Base-by-base conservation (phyloP, 179 eudicot species). In the Beta macrorhiza region DNA sequence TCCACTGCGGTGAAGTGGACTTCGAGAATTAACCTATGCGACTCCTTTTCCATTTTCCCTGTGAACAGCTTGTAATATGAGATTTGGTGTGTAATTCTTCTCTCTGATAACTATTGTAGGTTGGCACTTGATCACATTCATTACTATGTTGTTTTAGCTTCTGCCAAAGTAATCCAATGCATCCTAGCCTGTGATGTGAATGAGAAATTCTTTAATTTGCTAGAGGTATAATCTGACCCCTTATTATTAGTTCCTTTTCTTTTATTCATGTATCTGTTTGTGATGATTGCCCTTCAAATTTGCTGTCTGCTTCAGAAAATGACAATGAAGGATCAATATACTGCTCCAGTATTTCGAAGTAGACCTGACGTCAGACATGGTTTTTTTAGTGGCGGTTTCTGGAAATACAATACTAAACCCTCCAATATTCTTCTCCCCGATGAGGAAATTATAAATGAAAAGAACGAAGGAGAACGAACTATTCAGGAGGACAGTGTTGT, bases 121-220 rank as follows among this genome's bases (percentile, higher is more conserved):
- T 85, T 96, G 88, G 86, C 89, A 51, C 91, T 96, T 29, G 99
- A 96, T 85, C 98, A 96, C 83, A 94, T 91, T 83, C 98, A 96
- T 85, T 80, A 82, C 49, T 90, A 92, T 59, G 98, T 96, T 73
- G 96, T 91, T 79, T 87, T 92, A 76, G 96, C 93, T 79, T 88
- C 93, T 90, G 92, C 91, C 68, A 94, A 89, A 88, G 97, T 89
- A 79, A 91, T 92, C 81, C 90, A 87, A 73, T 86, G 92, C 82
- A 78, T 86, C 67, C 82, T 96, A 82, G 84, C 94, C 78, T 96
- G 87, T 87, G 94, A 94, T 62, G 63, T 81, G 76, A 94, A 92
- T 78, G 98, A 92, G 79, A 82, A 72, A n/a, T 84, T 86, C 84
- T 92, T 90, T 76, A 87, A 90, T 76, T 82, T 80, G 72, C 87